phyloP scores from a whole-genome alignment of 495 filamentous ascomycete species.

The Podospora conica region DNA sequence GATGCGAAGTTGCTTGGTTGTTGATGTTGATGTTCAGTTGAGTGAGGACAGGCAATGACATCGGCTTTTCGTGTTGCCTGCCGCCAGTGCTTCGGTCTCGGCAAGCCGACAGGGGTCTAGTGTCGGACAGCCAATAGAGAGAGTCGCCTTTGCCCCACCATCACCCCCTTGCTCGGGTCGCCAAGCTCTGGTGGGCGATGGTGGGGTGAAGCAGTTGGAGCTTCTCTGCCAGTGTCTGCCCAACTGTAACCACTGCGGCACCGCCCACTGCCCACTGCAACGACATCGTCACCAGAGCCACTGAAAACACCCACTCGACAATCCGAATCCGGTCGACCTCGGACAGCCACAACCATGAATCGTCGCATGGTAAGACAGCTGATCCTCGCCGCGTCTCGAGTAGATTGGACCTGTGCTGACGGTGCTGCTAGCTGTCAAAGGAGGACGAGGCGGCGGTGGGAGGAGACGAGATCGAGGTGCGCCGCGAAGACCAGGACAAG shows the following conservation, averaged over 20 bases:
- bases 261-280: background rate
- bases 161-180: background rate
- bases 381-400: background rate
- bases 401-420: slow-evolving; percentile 10
- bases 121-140: background rate
- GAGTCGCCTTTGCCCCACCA: background rate
- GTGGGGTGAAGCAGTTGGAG: background rate
- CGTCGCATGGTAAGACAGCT: slow-evolving; percentile 35
- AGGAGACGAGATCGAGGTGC: slow-evolving; percentile 81
- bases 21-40: background rate
- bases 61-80: background rate
- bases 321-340: slow-evolving; percentile 20
- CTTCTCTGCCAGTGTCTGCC: background rate
- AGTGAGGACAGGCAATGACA: background rate
- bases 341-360: slow-evolving; percentile 11
- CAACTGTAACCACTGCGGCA: background rate
- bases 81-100: background rate
- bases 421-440: slow-evolving; percentile 63
- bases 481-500: slow-evolving; percentile 94
- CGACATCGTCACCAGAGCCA: background rate
- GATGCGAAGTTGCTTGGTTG: background rate
- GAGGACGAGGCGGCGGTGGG: slow-evolving; percentile 76
- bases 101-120: background rate
- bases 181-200: background rate
- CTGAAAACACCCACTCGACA: background rate